Base-by-base conservation (phyloP, 2,329 filamentous ascomycete species). In the Alternaria triticina region DNA sequence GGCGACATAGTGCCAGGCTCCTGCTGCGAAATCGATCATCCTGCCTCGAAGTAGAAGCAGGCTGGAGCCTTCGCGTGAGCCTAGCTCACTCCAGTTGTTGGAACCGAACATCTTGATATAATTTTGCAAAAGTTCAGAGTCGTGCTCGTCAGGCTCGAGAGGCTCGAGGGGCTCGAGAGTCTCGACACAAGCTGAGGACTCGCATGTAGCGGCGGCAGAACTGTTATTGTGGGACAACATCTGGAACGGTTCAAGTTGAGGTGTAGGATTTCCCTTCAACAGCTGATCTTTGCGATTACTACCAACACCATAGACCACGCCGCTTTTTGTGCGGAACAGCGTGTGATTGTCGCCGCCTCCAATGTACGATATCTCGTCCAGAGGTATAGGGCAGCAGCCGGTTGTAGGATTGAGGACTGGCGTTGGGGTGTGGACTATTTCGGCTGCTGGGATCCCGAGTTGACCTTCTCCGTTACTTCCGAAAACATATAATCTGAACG, bases 311-410 rank as follows among this genome's bases (percentile, higher is more conserved):
- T 88, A 91, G 0, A 94, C 82, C 1, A 81, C 70, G 0, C 90
- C 90, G 25, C 83, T 76, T 5, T 82, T 74, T n/a, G 86, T 87
- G 11, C 94, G 82, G 10, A 97, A 77, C 5, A 97, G 81, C 0
- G 93, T 96, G 78, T 97, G 95, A 74, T 97, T 97, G 1, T 94
- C 94, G 5, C 95, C 95, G 8, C 92, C 85, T 47, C 76, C 81
- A 25, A 90, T 83, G 13, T 75, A 70, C 13, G 47, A 45, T 23
- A 78, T 28, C 2, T 54, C 44, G 8, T 62, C 52, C 1, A 70
- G 46, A 10, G 61, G 43, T 0, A 62, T 27, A 20, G n/a, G 44
- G 36, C 10, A 15, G n/a, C 22, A 2, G 15, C 9, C 12, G 17
- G 51, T 33, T 12, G 15, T 27, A 51, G 43, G 40, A 40, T 47